Evolutionary conservation across 306 rosid species (phyloP).

Genomic region (Mimosa bimucronata): DNA sequence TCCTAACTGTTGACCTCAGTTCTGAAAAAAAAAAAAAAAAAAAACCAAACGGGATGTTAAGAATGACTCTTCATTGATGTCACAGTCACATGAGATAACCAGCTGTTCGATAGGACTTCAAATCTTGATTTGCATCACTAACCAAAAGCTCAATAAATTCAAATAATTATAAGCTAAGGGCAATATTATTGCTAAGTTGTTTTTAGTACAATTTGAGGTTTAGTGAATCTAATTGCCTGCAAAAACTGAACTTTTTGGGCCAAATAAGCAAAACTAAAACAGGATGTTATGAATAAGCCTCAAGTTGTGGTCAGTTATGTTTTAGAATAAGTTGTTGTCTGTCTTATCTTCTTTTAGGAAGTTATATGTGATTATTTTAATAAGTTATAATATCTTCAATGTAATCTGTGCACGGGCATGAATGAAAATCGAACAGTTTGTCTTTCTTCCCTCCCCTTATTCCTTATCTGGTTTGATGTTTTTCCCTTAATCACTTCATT

Average conservation of each 20-base stretch:
- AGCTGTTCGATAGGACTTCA: not conserved
- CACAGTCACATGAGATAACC: not conserved
- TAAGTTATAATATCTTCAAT: no score
- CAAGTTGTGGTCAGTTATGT: no score
- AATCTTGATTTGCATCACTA: not conserved
- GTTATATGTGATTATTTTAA: no score
- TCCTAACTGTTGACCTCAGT: constrained; percentile 69
- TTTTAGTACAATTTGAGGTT: not conserved
- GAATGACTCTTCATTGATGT: constrained; percentile 33
- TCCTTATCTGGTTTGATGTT: no score
- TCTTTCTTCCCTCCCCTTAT: no score
- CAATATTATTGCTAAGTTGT: constrained; percentile 12
- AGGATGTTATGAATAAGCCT: no score
- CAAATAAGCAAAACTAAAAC: not conserved
- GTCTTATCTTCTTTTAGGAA: no score
- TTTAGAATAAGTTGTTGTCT: no score
- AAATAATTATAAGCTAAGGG: not conserved
- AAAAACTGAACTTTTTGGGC: not conserved
- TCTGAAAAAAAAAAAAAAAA: constrained; percentile 53
- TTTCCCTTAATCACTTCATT: no score
- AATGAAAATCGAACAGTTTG: no score
- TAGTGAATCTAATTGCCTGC: not conserved
- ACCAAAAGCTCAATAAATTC: not conserved
- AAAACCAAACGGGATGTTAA: constrained; percentile 20
- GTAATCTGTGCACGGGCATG: no score